phyloP scores from a whole-genome alignment of 768 basidiomycete genomes.

The Boletus rubroflammeus region DNA sequence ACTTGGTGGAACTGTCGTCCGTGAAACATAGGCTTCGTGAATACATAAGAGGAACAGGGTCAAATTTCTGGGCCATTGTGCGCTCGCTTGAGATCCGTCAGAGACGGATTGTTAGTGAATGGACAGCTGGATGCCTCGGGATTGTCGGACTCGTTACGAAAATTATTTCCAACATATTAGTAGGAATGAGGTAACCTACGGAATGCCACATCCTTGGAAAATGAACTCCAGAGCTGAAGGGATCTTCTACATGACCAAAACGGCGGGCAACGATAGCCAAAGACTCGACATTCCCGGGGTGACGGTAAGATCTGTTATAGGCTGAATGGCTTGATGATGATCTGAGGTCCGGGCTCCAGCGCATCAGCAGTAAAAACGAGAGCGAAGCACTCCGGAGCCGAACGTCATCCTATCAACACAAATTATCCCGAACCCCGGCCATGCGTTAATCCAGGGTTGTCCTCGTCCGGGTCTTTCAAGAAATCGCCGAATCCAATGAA shows the following conservation, averaged over 20 bases:
- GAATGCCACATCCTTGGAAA: background rate
- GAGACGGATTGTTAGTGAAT: background rate
- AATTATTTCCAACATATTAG: background rate
- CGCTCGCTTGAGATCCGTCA: background rate
- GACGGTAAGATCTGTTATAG: background rate
- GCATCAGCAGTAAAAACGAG: background rate
- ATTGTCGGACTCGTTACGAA: background rate
- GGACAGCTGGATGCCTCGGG: background rate
- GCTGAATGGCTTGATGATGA: background rate
- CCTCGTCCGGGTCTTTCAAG: background rate
- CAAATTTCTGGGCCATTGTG: background rate
- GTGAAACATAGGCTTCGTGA: conserved; percentile 12
- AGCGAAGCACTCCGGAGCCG: background rate
- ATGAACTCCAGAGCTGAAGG: background rate
- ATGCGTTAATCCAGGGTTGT: background rate
- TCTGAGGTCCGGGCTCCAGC: background rate
- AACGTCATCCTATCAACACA: background rate
- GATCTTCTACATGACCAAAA: background rate
- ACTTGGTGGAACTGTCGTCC: background rate
- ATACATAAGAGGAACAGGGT: background rate
- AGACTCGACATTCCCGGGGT: background rate
- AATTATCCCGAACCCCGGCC: background rate
- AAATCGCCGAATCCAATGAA: background rate
- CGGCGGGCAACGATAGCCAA: background rate
- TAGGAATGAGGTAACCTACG: background rate